phyloP scores from a whole-genome alignment of 108 stramenopile genomes.

The Discostella stelligeroides region DNA sequence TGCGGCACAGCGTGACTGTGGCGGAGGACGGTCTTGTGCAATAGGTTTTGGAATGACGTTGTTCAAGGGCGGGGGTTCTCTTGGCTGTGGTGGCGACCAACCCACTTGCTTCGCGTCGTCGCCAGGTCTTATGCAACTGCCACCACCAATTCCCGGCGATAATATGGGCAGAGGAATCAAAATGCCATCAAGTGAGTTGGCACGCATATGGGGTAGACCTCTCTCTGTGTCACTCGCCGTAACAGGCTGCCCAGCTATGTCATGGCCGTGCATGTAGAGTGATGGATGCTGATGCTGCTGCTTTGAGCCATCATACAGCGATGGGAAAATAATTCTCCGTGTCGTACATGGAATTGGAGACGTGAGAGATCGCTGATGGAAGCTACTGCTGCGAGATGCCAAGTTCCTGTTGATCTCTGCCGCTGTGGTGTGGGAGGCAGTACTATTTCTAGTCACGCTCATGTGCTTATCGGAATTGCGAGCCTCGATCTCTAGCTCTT shows the following conservation, averaged over 20 bases:
- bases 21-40: not conserved
- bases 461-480: too few species aligned
- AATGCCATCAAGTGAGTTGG: constrained; percentile 8
- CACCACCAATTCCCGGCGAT: not conserved
- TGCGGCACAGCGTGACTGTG: too few species aligned
- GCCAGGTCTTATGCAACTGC: not conserved
- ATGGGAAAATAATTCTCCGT: constrained; percentile 9
- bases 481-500: too few species aligned
- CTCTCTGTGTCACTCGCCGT: too few species aligned
- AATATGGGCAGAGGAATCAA: not conserved
- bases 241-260: not conserved
- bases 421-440: too few species aligned
- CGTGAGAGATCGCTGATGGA: not conserved
- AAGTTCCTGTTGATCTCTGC: too few species aligned
- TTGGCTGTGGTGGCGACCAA: too few species aligned
- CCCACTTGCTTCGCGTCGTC: not conserved
- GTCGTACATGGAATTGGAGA: not conserved
- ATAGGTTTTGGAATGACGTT: not conserved
- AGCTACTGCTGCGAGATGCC: not conserved
- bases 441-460: too few species aligned
- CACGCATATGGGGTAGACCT: not conserved
- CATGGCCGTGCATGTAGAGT: too few species aligned
- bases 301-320: not conserved
- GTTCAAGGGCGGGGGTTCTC: too few species aligned
- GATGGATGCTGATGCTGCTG: not conserved